A percentile compares a stretch with the other conserved stretches of the same genome.
phyloP scores from a whole-genome alignment of 2,329 filamentous ascomycete genomes.

The Clarireedia hainanense region DNA sequence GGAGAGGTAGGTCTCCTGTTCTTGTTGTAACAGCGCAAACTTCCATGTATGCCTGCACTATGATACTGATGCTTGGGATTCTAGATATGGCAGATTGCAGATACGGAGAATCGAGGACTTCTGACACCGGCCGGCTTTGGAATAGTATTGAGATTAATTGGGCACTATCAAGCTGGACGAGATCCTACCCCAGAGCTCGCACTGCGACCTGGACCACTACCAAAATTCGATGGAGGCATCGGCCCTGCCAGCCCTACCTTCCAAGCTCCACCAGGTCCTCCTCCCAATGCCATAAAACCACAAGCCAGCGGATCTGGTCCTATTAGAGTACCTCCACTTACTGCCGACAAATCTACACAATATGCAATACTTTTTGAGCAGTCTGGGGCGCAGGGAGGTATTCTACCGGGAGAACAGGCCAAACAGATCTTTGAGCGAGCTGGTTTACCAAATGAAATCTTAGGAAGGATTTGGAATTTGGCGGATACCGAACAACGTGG shows the following conservation, averaged over 20 bases:
- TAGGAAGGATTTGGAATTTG: constrained; percentile 94
- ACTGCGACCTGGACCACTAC: constrained; percentile 77
- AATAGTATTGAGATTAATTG: constrained; percentile 86
- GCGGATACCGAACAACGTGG: constrained; percentile 91
- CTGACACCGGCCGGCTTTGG: constrained; percentile 90
- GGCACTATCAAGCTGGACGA: constrained; percentile 84
- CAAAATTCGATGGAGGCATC: constrained; percentile 75
- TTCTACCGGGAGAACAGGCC: constrained; percentile 77
- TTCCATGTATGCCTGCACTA: too few relatives aligned
- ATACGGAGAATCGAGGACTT: constrained; percentile 91
- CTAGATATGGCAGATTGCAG: constrained; percentile 98
- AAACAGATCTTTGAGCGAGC: constrained; percentile 95
- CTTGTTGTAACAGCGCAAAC: background rate
- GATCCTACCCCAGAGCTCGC: constrained; percentile 76
- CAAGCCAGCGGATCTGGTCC: constrained; percentile 57
- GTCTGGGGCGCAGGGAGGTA: constrained; percentile 67
- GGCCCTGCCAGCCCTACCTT: constrained; percentile 35
- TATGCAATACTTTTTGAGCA: constrained; percentile 88
- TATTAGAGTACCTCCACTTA: constrained; percentile 81
- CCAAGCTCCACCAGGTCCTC: constrained; percentile 39
- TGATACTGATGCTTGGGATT: background rate
- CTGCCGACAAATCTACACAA: constrained; percentile 80
- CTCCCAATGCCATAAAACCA: constrained; percentile 38
- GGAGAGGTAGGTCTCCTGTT: constrained; percentile 56
- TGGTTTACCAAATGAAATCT: constrained; percentile 75